Evolutionary conservation across 2,329 filamentous ascomycete genomes (phyloP).

Genomic region (Colletotrichum shisoi): DNA sequence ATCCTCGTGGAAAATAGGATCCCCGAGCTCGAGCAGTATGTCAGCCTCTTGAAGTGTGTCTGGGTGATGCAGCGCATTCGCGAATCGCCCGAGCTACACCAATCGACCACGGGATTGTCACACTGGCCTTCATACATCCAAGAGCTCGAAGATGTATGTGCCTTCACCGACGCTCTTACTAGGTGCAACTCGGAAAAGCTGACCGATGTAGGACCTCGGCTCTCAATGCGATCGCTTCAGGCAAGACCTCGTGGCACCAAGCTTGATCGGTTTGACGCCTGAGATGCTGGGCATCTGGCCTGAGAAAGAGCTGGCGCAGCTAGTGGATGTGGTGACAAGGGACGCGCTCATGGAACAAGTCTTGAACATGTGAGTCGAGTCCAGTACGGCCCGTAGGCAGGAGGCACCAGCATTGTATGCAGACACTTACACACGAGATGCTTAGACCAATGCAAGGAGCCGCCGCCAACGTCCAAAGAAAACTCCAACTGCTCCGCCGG

Average conservation of each 20-base stretch:
- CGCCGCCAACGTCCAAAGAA: conserved; percentile 30
- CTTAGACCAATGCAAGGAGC: conserved; percentile 30
- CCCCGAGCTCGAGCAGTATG: conserved; percentile 43
- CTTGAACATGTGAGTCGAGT: conserved; percentile 37
- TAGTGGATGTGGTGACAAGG: conserved; percentile 46
- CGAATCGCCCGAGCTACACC: conserved; percentile 33
- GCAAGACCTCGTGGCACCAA: conserved; percentile 44
- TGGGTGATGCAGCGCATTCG: conserved; percentile 44
- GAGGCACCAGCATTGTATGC: background rate
- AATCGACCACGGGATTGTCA: conserved; percentile 40
- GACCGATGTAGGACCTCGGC: conserved; percentile 43
- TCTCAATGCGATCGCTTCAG: conserved; percentile 42
- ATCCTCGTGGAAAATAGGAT: conserved; percentile 44
- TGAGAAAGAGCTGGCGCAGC: conserved; percentile 42
- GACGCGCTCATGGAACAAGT: conserved; percentile 49
- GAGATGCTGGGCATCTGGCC: conserved; percentile 47
- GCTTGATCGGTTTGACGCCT: conserved; percentile 35
- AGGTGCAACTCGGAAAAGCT: background rate
- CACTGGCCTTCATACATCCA: conserved; percentile 49
- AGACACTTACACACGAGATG: background rate
- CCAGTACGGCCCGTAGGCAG: too few relatives aligned
- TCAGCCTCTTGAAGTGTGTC: conserved; percentile 48
- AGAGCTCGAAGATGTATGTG: conserved; percentile 47
- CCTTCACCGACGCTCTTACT: too few relatives aligned
- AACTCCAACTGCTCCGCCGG: conserved; percentile 41